Percentiles rank a stretch among this genome's conserved stretches.
These are phyloP conservation scores for Ceratocystis diversiconidia DNA, from an alignment of 2,329 filamentous ascomycete genomes.

Conservation along the genomic window DNA sequence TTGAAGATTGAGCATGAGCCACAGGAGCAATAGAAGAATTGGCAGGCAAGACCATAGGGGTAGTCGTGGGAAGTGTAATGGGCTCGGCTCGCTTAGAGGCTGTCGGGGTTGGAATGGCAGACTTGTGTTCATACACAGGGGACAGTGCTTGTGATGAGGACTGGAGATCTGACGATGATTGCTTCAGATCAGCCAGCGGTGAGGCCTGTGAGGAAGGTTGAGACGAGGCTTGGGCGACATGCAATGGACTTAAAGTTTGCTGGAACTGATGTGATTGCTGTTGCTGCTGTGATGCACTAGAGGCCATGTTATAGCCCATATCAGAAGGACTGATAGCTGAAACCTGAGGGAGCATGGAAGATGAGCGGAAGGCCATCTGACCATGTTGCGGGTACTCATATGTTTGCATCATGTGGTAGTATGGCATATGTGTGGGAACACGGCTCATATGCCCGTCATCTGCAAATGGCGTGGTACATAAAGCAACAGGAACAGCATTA, in stretches of 20 bases:
- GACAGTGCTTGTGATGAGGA: conserved; percentile 1
- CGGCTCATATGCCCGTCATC: background rate
- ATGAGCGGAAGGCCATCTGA: conserved; percentile 5
- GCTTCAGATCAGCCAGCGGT: background rate
- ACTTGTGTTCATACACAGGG: conserved; percentile 15
- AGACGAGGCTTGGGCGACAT: background rate
- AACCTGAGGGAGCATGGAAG: conserved; percentile 2
- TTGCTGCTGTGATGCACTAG: conserved; percentile 11
- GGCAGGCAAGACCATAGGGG: background rate
- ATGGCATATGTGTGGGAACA: conserved; percentile 1
- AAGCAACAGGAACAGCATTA: conserved; percentile 6
- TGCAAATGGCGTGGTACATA: background rate
- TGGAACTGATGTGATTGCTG: conserved; percentile 2
- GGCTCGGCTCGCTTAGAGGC: conserved; percentile 2
- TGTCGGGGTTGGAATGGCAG: background rate
- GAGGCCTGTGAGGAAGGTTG: background rate
- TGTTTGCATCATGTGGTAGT: conserved; percentile 5
- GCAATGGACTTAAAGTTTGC: background rate
- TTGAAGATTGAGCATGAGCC: background rate
- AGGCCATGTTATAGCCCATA: background rate
- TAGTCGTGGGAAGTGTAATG: too few relatives aligned
- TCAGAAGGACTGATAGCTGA: background rate
- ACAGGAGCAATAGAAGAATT: background rate
- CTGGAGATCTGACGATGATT: background rate
- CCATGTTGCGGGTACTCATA: conserved; percentile 6